A percentile compares a stretch with the other conserved stretches of the same genome.
Evolutionary conservation across 768 basidiomycete genomes (phyloP).

Genomic region (Russula ochroleuca): DNA sequence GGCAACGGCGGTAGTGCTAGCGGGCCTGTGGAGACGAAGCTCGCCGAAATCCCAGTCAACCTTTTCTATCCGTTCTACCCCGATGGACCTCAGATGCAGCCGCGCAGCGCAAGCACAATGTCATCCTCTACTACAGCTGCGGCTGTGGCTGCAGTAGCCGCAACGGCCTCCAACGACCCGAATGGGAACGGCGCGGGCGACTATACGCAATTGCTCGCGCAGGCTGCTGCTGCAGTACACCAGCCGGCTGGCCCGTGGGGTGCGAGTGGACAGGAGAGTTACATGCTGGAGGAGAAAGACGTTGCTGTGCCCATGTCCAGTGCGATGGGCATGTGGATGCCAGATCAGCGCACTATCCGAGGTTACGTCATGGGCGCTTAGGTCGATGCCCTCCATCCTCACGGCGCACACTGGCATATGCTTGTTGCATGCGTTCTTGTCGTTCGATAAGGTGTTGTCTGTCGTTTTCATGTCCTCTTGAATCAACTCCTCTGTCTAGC

Average conservation of each 20-base stretch:
- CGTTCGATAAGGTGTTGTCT: background rate
- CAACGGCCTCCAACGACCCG: background rate
- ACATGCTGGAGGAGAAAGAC: conserved; percentile 66
- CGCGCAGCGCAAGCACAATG: conserved; percentile 25
- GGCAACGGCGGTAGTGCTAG: background rate
- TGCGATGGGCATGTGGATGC: conserved; percentile 21
- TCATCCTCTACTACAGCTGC: conserved; percentile 3
- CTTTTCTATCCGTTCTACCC: conserved; percentile 80
- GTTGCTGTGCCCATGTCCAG: conserved; percentile 14
- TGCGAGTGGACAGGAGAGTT: conserved; percentile 56
- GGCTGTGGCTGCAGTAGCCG: conserved; percentile 7
- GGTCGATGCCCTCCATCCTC: background rate
- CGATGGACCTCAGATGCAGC: conserved; percentile 39
- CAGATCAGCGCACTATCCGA: conserved; percentile 21
- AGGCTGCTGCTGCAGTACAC: conserved; percentile 48
- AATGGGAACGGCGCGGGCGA: conserved; percentile 33
- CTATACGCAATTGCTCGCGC: conserved; percentile 54
- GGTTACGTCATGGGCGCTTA: conserved; percentile 20
- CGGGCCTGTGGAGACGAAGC: conserved; percentile 31
- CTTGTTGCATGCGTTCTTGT: background rate
- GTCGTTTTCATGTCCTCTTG: background rate
- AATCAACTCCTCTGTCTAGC: background rate
- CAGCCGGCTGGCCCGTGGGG: conserved; percentile 53
- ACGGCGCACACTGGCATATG: background rate
- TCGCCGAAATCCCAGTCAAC: conserved; percentile 63